Conservation (phyloP, 2,329 filamentous ascomycete genomes). For the Aspergillus versicolor region DNA sequence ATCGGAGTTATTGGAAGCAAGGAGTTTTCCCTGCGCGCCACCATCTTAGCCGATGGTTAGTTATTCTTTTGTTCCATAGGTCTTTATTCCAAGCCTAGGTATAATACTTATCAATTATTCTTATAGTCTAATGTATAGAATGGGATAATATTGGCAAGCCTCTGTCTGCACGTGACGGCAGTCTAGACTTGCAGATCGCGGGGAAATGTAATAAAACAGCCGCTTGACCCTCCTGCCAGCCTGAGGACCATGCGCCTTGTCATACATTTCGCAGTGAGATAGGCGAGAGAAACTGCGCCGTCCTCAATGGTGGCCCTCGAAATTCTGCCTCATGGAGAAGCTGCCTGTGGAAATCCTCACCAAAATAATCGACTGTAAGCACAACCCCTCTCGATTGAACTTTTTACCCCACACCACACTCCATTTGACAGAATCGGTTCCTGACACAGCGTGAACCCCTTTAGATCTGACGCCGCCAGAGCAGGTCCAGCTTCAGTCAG, state of each 20-base stretch:
- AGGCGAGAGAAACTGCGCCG: slow-evolving; percentile 17
- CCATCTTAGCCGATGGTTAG: background rate
- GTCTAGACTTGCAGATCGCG: slow-evolving; percentile 16
- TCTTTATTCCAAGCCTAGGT: slow-evolving; percentile 6
- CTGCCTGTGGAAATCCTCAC: slow-evolving; percentile 65
- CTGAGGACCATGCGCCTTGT: slow-evolving; percentile 3
- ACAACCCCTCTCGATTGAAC: slow-evolving; percentile 17
- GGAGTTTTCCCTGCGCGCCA: background rate
- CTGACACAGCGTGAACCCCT: slow-evolving; percentile 3
- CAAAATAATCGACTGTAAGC: slow-evolving; percentile 62
- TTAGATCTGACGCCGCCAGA: slow-evolving; percentile 64
- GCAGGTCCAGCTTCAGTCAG: slow-evolving; percentile 66
- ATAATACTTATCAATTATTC: slow-evolving; percentile 1
- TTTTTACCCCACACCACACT: slow-evolving; percentile 12
- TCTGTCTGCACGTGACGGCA: background rate
- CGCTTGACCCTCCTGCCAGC: slow-evolving; percentile 4
- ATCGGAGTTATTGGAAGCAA: slow-evolving; percentile 11
- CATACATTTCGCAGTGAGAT: slow-evolving; percentile 14
- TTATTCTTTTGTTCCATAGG: slow-evolving; percentile 1
- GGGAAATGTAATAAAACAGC: slow-evolving; percentile 12
- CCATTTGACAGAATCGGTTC: slow-evolving; percentile 6
- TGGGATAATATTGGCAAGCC: background rate
- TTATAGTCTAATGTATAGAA: background rate
- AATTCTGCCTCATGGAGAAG: slow-evolving; percentile 46
- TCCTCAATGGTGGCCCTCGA: slow-evolving; percentile 27